Evolutionary conservation across 2,329 filamentous ascomycete species (phyloP).

Genomic region (Pseudogymnoascus destructans): DNA sequence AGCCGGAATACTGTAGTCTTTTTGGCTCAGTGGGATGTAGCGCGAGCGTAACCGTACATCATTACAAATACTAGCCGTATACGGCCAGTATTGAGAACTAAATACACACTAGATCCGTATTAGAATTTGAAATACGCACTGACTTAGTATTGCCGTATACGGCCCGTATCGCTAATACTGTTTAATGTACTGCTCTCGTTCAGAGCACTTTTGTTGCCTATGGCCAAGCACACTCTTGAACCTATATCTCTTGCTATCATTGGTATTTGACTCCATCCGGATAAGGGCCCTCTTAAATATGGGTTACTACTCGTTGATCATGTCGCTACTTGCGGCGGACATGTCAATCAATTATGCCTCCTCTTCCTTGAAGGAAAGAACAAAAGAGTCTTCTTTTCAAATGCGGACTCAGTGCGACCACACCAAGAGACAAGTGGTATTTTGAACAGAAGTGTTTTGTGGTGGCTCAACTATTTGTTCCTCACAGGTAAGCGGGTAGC

Average conservation of each 20-base stretch:
- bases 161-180: too few species aligned
- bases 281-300: neutral
- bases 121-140: too few species aligned
- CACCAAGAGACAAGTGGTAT: neutral
- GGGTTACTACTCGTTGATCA: neutral
- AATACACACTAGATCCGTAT: too few species aligned
- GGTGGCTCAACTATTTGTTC: constrained; percentile 1
- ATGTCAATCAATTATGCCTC: neutral
- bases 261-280: neutral
- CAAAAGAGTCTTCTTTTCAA: neutral
- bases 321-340: neutral
- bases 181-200: neutral
- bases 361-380: neutral
- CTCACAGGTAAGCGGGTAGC: neutral
- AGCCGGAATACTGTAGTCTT: too few species aligned
- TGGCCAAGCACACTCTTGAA: neutral
- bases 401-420: neutral
- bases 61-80: too few species aligned
- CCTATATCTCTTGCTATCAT: neutral
- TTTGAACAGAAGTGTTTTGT: neutral
- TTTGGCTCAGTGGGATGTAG: too few species aligned
- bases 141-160: too few species aligned
- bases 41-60: too few species aligned
- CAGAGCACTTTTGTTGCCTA: neutral
- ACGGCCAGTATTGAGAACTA: too few species aligned